Conservation (phyloP, 1,284 basidiomycete species). For the Dichomitus squalens region DNA sequence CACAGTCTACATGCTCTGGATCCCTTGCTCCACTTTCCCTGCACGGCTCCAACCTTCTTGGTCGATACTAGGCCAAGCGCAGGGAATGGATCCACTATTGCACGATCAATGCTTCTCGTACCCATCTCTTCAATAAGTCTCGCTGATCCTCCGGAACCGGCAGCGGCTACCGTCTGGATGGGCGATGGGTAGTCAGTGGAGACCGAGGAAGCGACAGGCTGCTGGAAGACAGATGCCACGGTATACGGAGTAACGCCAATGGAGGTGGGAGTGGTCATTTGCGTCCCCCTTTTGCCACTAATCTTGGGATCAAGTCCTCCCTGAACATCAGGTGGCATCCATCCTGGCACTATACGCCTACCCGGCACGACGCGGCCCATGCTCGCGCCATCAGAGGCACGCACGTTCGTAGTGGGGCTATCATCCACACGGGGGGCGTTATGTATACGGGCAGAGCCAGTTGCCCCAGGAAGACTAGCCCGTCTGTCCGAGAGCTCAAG, state of each 20-base stretch:
- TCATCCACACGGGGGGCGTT: too few species aligned
- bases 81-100: neutral
- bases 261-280: too few species aligned
- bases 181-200: too few species aligned
- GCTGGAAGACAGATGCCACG: too few species aligned
- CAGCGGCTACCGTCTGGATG: neutral
- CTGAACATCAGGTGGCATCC: too few species aligned
- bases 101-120: neutral
- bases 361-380: too few species aligned
- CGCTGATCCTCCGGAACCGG: neutral
- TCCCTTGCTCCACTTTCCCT: neutral
- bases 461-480: neutral
- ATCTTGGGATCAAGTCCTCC: too few species aligned
- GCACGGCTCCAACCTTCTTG: neutral
- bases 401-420: too few species aligned
- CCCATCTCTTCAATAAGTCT: neutral
- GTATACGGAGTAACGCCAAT: too few species aligned
- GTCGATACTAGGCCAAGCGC: neutral
- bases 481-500: neutral
- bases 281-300: too few species aligned
- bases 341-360: too few species aligned
- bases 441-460: neutral
- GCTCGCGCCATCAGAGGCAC: neutral
- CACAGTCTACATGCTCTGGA: constrained; percentile 2
- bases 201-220: too few species aligned